A percentile compares a stretch with the other conserved stretches of the same genome.
phyloP scores from a whole-genome alignment of 1,284 basidiomycete genomes.

The Limonomyces culmigenus region DNA sequence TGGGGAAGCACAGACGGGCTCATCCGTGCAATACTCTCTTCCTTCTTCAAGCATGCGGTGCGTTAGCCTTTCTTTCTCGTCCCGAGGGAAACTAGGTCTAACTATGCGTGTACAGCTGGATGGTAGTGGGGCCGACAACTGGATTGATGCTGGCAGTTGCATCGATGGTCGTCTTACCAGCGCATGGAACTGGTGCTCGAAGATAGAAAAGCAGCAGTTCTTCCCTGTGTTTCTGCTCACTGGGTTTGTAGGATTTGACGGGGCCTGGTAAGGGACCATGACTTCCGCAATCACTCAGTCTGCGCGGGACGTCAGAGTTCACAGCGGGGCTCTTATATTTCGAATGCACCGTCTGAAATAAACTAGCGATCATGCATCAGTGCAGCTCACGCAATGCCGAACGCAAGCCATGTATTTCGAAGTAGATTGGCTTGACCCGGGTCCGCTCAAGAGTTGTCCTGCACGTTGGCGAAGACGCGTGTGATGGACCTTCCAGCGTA shows the following conservation, averaged over 20 bases:
- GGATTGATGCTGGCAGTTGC: constrained; percentile 14
- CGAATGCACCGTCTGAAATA: too few relatives aligned
- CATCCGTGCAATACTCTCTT: constrained; percentile 49
- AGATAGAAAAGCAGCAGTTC: constrained; percentile 66
- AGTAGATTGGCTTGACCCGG: too few relatives aligned
- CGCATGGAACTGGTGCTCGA: constrained; percentile 77
- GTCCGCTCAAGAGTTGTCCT: too few relatives aligned
- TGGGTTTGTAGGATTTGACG: constrained; percentile 71
- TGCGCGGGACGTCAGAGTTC: too few relatives aligned
- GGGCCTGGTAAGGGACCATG: constrained; percentile 46
- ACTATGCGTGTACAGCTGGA: neutral
- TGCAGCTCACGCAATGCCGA: too few relatives aligned
- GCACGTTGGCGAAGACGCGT: too few relatives aligned
- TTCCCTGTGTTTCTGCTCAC: constrained; percentile 63
- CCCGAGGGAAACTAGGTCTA: neutral
- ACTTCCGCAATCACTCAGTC: too few relatives aligned
- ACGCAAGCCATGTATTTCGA: too few relatives aligned
- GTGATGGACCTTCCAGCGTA: too few relatives aligned
- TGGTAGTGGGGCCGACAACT: constrained; percentile 6
- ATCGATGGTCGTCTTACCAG: constrained; percentile 57
- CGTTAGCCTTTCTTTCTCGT: constrained; percentile 68
- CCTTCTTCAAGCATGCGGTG: constrained; percentile 69
- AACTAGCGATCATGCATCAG: too few relatives aligned
- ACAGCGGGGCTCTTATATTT: too few relatives aligned
- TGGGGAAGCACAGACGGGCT: constrained; percentile 58